A percentile compares a stretch with the other conserved stretches of the same genome.
Conservation (phyloP, 2,329 filamentous ascomycete genomes). For the Pezicula rhizophila region DNA sequence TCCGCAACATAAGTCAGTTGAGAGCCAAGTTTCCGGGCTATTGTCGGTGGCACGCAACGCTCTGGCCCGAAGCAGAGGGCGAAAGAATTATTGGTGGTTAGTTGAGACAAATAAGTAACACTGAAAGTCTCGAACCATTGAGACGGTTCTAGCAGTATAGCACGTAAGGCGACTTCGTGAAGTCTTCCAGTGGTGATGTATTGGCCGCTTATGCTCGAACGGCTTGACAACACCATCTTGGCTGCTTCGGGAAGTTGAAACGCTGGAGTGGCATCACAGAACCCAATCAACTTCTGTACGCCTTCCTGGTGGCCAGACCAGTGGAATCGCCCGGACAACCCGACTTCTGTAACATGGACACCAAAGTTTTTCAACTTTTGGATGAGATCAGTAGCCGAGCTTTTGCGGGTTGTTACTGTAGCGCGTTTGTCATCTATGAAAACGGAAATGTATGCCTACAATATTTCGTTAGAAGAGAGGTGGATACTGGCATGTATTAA, state of each 20-base stretch:
- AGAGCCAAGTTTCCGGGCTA: constrained; percentile 21
- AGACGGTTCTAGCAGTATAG: constrained; percentile 29
- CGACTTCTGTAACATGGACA: constrained; percentile 24
- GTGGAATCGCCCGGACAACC: constrained; percentile 30
- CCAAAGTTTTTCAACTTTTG: constrained; percentile 22
- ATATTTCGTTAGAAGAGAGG: neutral
- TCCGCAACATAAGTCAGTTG: constrained; percentile 5
- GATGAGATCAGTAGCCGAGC: neutral
- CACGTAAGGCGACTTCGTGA: constrained; percentile 25
- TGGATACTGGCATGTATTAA: neutral
- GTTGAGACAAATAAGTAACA: constrained; percentile 5
- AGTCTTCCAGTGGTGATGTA: constrained; percentile 18
- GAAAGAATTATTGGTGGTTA: constrained; percentile 5
- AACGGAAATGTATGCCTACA: constrained; percentile 32
- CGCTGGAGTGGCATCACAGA: constrained; percentile 21
- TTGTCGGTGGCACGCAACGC: constrained; percentile 28
- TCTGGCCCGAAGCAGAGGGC: constrained; percentile 33
- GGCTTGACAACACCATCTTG: constrained; percentile 21
- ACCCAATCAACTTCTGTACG: constrained; percentile 16
- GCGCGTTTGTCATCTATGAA: constrained; percentile 31
- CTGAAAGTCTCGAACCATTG: constrained; percentile 30
- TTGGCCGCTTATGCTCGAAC: constrained; percentile 15
- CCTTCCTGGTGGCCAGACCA: constrained; percentile 8
- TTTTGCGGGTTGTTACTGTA: constrained; percentile 28
- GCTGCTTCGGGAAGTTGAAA: constrained; percentile 30